A percentile compares a stretch with the other conserved stretches of the same genome.
These are phyloP conservation scores for Hyaloperonospora arabidopsidis DNA, from an alignment of 352 stramenopile genomes.

Conservation along the genomic window DNA sequence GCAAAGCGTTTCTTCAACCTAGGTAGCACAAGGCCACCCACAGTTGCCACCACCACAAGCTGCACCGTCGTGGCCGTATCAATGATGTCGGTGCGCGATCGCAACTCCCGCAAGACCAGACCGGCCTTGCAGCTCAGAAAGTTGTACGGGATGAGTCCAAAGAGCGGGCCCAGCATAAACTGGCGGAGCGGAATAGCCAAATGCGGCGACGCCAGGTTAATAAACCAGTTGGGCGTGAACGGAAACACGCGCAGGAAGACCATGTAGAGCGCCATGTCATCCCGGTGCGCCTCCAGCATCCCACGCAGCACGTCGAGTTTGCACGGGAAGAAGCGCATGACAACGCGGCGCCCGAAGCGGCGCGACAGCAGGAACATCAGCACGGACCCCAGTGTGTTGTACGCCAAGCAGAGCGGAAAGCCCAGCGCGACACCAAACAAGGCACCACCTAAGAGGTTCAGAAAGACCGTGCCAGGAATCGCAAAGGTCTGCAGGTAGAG, in stretches of 20 bases:
- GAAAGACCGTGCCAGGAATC: slow-evolving; percentile 74
- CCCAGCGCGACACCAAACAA: slow-evolving; percentile 61
- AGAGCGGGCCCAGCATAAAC: slow-evolving; percentile 52
- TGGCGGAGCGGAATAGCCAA: slow-evolving; percentile 53
- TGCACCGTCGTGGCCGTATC: slow-evolving; percentile 67
- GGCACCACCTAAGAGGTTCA: slow-evolving; percentile 68
- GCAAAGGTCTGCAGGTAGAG: slow-evolving; percentile 75
- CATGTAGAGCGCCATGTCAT: slow-evolving; percentile 79
- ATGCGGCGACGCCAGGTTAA: slow-evolving; percentile 77
- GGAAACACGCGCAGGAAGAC: slow-evolving; percentile 76
- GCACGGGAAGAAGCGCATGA: slow-evolving; percentile 44
- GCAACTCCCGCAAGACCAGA: slow-evolving; percentile 60
- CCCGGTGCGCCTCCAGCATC: slow-evolving; percentile 58
- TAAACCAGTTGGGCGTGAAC: slow-evolving; percentile 83
- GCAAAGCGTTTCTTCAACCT: slow-evolving; percentile 61
- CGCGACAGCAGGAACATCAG: slow-evolving; percentile 70
- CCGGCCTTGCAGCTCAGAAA: slow-evolving; percentile 79
- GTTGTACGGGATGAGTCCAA: slow-evolving; percentile 78
- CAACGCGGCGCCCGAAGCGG: slow-evolving; percentile 43
- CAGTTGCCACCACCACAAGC: slow-evolving; percentile 57
- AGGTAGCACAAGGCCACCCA: slow-evolving; percentile 52
- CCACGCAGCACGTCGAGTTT: slow-evolving; percentile 41
- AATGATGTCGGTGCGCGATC: slow-evolving; percentile 68
- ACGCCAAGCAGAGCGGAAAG: slow-evolving; percentile 68
- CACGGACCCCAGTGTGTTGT: slow-evolving; percentile 73